Base-by-base conservation (phyloP, 2,329 filamentous ascomycete genomes). In the Xylaria polymorpha region DNA sequence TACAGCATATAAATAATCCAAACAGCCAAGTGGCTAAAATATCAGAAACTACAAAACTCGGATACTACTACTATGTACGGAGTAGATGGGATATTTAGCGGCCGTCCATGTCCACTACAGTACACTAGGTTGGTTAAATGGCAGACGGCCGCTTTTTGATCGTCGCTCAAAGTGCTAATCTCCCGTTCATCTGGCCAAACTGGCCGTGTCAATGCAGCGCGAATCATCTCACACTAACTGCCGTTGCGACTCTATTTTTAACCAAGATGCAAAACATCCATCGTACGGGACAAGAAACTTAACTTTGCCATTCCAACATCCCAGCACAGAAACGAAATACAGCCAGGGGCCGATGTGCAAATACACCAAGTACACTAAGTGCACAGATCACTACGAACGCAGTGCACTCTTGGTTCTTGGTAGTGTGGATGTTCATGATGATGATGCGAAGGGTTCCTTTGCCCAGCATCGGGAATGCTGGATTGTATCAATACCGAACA, bases 191-290 rank as follows among this genome's bases (percentile, higher is more conserved):
- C n/a, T 43, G 43, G 58, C 59, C 62, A 62, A 62, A 63, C 43
- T 59, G 58, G 59, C 59, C 55, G 61, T 9, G 46, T 69, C 32
- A 65, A 62, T 62, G 63, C 63, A 62, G 46, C 58, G 32, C 39
- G 22, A 46, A 55, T 37, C 43, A 41, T 55, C 37, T 25, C 37
- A 37, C 58, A 59, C 62, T 62, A 66, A 51, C 44, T 46, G 25
- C 67, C 62, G 67, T 67, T 67, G 50, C 29, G 20, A 66, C 56
- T 70, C 68, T 70, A 70, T 70, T 70, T 70, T 67, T 70, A 70
- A 67, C 48, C 48, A 55, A 58, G 20, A 46, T 55, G 43, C 43
- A 61, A 66, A 61, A 58, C 57, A 58, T 25, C 25, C 56, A 61
- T 9, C 43, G 29, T 37, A n/a, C 43, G 20, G n/a, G 20, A 41